These are phyloP conservation scores for Dendrostoma leiphaemia DNA, from an alignment of 2,329 filamentous ascomycete species.

Conservation along the genomic window DNA sequence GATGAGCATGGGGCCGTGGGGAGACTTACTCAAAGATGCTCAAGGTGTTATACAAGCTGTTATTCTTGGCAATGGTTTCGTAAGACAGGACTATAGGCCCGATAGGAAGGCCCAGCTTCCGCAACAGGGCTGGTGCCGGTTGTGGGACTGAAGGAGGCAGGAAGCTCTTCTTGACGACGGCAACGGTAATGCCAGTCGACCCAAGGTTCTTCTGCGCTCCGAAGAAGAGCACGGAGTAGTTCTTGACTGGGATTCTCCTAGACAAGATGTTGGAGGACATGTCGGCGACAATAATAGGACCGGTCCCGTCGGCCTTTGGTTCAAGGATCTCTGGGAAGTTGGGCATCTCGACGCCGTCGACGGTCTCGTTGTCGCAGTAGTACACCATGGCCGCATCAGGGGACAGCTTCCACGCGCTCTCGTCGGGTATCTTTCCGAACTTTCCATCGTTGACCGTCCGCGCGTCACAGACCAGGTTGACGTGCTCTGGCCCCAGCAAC, in stretches of 20 bases:
- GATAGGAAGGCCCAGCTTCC: slow-evolving; percentile 72
- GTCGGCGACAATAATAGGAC: slow-evolving; percentile 80
- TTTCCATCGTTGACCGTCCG: slow-evolving; percentile 69
- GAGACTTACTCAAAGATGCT: slow-evolving; percentile 76
- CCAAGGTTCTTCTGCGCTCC: slow-evolving; percentile 96
- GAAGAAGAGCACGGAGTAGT: slow-evolving; percentile 84
- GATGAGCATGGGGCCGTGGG: too few relatives aligned
- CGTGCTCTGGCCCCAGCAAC: slow-evolving; percentile 72
- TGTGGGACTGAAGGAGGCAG: slow-evolving; percentile 66
- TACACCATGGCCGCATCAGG: slow-evolving; percentile 74
- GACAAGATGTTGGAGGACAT: slow-evolving; percentile 95
- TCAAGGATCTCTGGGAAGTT: slow-evolving; percentile 65
- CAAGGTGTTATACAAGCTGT: slow-evolving; percentile 92
- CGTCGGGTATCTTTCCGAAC: slow-evolving; percentile 79
- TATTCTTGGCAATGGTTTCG: slow-evolving; percentile 84
- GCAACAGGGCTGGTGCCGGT: slow-evolving; percentile 66
- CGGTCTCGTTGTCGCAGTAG: slow-evolving; percentile 91
- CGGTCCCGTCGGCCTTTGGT: slow-evolving; percentile 55
- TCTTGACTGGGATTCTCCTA: slow-evolving; percentile 70
- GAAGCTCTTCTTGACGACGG: slow-evolving; percentile 78
- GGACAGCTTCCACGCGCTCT: slow-evolving; percentile 73
- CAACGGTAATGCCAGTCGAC: slow-evolving; percentile 79
- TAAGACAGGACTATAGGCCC: slow-evolving; percentile 80
- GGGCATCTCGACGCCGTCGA: slow-evolving; percentile 90
- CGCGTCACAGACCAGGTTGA: slow-evolving; percentile 76